Evolutionary conservation across 1,284 basidiomycete species (phyloP), one percentile per base, ranked within the genome.

Genomic region (Crocinoboletus sp.): DNA sequence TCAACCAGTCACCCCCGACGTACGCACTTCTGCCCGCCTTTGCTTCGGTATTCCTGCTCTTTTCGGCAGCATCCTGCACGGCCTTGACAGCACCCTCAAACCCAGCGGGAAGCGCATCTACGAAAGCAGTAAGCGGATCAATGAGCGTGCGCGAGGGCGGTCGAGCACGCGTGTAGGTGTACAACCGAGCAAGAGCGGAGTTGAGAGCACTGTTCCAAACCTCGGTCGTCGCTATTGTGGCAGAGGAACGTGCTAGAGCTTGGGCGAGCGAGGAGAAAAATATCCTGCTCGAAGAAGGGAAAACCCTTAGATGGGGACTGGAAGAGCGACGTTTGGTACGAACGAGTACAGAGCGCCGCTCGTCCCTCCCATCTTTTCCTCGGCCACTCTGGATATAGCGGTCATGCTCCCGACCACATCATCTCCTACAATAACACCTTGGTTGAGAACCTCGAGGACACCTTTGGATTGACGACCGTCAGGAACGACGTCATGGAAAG

Each of bases 1-100:
- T 81, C 45, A 94, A 67, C 51, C 78, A 72, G 38, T 82, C 79
- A 38, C 82, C 78, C 55, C 86, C 87, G 33, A 95, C 82, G 65
- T 96, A 96, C 1, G 90, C 89, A 51, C 89, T 93, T 53, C 94
- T 70, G 0, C 94, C 94, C 2, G 89, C 93, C 67, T 87, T 92
- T 2, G 94, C 94, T 25, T 83, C 80, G 2, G 94, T 66, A 46
- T 85, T 67, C 54, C 74, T 82, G 19, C 90, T 93, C 45, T 70
- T 69, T 50, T 88, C 82, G 2, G 91, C 85, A 1, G 90, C 90
- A 5, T 73, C 70, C 13, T 69, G 70, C 1, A 87, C 90, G 0
- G 76, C 78, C 34, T 70, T 65, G 20, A 88, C 80, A 0, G 92
- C 87, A 4, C 59, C 64, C 0, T 59, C 60, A 32, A 83, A 70